A percentile compares a stretch with the other conserved stretches of the same genome.
These are phyloP conservation scores for Echinochloa phyllopogon DNA, from an alignment of 176 grass and related monocot genomes.

Conservation along the genomic window DNA sequence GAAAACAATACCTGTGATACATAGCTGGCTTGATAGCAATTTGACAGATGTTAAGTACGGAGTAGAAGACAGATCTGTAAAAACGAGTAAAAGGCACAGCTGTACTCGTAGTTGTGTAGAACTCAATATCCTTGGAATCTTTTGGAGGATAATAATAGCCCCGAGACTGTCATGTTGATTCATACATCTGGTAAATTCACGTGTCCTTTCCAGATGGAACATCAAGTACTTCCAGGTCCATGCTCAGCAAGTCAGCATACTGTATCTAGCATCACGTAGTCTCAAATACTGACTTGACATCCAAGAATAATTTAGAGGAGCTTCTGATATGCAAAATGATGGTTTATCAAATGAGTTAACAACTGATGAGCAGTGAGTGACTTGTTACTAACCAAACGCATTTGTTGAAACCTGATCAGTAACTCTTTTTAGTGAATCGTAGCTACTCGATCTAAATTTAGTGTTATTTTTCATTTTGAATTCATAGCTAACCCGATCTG, in stretches of 20 bases:
- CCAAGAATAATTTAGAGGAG: background rate
- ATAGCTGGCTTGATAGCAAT: background rate
- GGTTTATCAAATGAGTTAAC: background rate
- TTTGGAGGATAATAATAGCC: background rate
- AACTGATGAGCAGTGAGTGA: background rate
- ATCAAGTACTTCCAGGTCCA: background rate
- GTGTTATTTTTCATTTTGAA: background rate
- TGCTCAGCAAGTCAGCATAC: background rate
- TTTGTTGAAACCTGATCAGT: background rate
- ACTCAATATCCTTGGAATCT: background rate
- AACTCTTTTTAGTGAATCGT: background rate
- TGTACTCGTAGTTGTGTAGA: background rate
- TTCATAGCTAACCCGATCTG: background rate
- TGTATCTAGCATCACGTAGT: background rate
- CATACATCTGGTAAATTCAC: background rate
- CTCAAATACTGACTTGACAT: background rate
- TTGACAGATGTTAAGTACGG: background rate
- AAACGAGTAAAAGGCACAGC: background rate
- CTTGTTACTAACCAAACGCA: background rate
- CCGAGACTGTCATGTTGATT: background rate
- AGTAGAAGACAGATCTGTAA: background rate
- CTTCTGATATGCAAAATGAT: background rate
- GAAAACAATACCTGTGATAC: background rate
- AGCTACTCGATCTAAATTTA: background rate
- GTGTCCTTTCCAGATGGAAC: constrained; percentile 20